phyloP scores from a whole-genome alignment of 2,329 filamentous ascomycete species.

The Xylaria hypoxylon region DNA sequence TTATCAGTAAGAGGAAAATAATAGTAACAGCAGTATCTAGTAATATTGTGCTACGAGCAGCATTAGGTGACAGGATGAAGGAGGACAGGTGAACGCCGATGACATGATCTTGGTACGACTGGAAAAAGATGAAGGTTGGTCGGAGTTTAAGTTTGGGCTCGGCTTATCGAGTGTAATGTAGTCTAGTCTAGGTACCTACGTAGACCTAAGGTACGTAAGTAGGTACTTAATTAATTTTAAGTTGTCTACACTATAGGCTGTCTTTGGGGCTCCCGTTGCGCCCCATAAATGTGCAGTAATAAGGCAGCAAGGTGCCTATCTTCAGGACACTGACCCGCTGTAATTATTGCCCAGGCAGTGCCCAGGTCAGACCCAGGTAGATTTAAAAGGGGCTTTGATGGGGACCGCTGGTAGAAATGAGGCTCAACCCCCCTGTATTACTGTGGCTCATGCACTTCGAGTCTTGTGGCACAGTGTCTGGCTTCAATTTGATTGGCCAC shows the following conservation, averaged over 20 bases:
- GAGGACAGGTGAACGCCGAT: slow-evolving; percentile 18
- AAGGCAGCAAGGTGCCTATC: slow-evolving; percentile 12
- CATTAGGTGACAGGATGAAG: slow-evolving; percentile 9
- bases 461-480: slow-evolving; percentile 21
- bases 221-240: slow-evolving; percentile 11
- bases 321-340: slow-evolving; percentile 13
- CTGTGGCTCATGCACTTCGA: slow-evolving; percentile 23
- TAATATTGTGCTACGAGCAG: slow-evolving; percentile 8
- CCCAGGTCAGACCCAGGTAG: too few relatives aligned
- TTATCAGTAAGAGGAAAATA: neutral
- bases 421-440: slow-evolving; percentile 14
- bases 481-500: slow-evolving; percentile 6
- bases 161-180: slow-evolving; percentile 7
- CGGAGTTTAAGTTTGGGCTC: slow-evolving; percentile 33
- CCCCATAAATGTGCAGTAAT: slow-evolving; percentile 12
- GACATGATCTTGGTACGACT: slow-evolving; percentile 31
- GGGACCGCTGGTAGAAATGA: slow-evolving; percentile 4
- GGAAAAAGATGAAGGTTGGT: slow-evolving; percentile 28
- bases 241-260: too few relatives aligned
- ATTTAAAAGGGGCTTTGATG: slow-evolving; percentile 11
- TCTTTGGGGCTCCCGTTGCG: slow-evolving; percentile 2
- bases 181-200: too few relatives aligned
- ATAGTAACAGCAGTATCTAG: neutral
- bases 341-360: slow-evolving; percentile 9
- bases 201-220: neutral